Base-by-base conservation (phyloP, 2,329 filamentous ascomycete species). In the Tolypocladium guangdongense region DNA sequence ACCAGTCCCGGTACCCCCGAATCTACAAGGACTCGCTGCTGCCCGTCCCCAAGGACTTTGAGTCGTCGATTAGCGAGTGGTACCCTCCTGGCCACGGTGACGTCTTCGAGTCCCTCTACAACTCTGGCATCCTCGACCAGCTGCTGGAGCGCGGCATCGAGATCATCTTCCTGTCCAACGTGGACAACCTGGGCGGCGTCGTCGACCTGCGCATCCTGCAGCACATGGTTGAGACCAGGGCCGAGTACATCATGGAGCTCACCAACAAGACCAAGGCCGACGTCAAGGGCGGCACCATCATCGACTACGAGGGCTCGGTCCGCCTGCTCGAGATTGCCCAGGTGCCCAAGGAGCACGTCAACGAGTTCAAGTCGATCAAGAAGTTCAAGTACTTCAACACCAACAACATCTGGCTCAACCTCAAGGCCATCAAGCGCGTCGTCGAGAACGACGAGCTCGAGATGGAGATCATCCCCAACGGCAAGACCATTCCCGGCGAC, bases 371-470 rank as follows among this genome's bases (percentile, higher is more conserved):
- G 86, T 96, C 91, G 49, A 99, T 99, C 82, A 99, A 99, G 87
- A 99, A 99, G 83, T 99, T 99, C 87, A 96, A 95, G 83, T 99
- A 99, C 85, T 99, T 99, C 87, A 99, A 99, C 84, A 99, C 93
- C 75, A 99, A 99, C 88, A 99, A 99, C 83, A 96, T 99, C 76
- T 99, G 93, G 93, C 88, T 99, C 81, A 96, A 96, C 78, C 82
- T 96, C 65, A 86, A 89, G 70, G 93, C 93, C 63, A 88, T 99
- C 76, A 97, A 97, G 87, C 91, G 93, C 57, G 90, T 99, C 52
- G 93, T 99, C 8, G 93, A 97, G 83, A 90, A 95, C 74, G 90
- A 96, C 71, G 92, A 97, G 79, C 86, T 99, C 52, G 88, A 91
- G 76, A 95, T 99, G 88, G 93, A 99, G 78, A 99, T 99, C 71